These are phyloP conservation scores for Verticillium nubilum DNA, from an alignment of 2,329 filamentous ascomycete genomes.

Conservation along the genomic window DNA sequence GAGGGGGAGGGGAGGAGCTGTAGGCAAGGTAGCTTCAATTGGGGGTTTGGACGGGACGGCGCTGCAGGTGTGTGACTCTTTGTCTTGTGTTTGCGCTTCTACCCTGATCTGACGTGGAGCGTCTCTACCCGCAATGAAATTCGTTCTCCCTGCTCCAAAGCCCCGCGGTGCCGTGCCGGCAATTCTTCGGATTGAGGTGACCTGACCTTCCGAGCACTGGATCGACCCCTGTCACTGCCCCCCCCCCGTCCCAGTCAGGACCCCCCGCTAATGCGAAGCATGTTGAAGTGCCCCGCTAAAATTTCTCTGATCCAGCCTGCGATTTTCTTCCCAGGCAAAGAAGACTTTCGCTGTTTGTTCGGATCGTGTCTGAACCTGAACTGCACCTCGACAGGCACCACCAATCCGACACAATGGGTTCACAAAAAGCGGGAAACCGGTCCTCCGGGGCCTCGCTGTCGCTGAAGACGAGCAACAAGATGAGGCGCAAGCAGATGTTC, in stretches of 20 bases:
- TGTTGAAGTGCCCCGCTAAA: slow-evolving; percentile 10
- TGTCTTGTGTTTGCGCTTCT: not conserved
- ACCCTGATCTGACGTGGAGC: slow-evolving; percentile 1
- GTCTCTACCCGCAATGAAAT: not conserved
- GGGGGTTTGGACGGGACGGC: too few relatives aligned
- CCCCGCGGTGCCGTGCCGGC: not conserved
- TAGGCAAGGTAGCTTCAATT: too few relatives aligned
- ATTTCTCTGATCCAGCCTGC: slow-evolving; percentile 6
- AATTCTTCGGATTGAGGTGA: not conserved
- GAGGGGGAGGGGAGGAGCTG: not conserved
- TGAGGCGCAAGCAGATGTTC: slow-evolving; percentile 71
- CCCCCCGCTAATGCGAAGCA: not conserved
- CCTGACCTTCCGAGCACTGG: not conserved
- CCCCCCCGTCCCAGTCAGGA: not conserved
- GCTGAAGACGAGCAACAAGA: slow-evolving; percentile 64
- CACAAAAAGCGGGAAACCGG: slow-evolving; percentile 10
- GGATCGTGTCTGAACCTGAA: not conserved
- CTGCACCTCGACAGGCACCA: not conserved
- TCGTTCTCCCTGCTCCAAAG: not conserved
- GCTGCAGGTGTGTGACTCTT: slow-evolving; percentile 3
- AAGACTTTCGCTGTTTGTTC: not conserved
- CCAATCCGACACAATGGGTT: slow-evolving; percentile 7
- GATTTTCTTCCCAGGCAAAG: not conserved
- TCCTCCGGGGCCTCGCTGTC: slow-evolving; percentile 25
- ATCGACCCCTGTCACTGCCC: not conserved